Base-by-base conservation (phyloP, 805 yeast species). In the Yamadazyma takamatsuzukensis region DNA sequence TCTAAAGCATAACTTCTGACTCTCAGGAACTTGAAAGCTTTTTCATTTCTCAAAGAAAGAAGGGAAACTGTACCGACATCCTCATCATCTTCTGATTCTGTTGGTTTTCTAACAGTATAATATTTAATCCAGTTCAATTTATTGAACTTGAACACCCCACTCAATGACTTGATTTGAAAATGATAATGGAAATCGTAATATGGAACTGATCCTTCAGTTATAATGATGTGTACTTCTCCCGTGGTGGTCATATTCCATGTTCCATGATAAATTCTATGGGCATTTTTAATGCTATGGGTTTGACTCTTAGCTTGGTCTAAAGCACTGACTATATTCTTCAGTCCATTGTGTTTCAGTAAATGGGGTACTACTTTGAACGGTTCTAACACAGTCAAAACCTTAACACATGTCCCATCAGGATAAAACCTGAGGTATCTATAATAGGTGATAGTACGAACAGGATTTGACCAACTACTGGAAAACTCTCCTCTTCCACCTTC, bases 391-490 rank as follows among this genome's bases (percentile, higher is more conserved):
- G 94, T 75, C 17, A 86, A 68, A 18, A 84, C 68, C 49, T 83
- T 76, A 26, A 84, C 59, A 39, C 86, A 82, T 1, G 72, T 62
- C 0, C 97, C 97, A 49, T 83, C 83, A 0, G 80, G 80, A 52
- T 71, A 83, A 49, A 90, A 88, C 41, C 97, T 67, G 21, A 81
- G 58, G 54, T 88, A 93, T 41, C 98, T 64, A 53, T 86, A 90
- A 51, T 90, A 90, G 0, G 96, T 85, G 25, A 90, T 83, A 53
- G 87, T 77, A 45, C 85, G 77, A 14, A 84, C 75, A 2, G 96
- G 96, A 39, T 77, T 76, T 27, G 70, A 57, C 82, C 93, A 78
- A 5, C 83, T 70, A 18, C 68, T 65, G 1, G 84, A 74, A 27
- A 79, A 74, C 43, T 76, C 84, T 6, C 77, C 72, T 32, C 79